These are phyloP conservation scores for Umbelopsis vinacea DNA, from an alignment of 192 early-diverging fungal species.

Conservation along the genomic window DNA sequence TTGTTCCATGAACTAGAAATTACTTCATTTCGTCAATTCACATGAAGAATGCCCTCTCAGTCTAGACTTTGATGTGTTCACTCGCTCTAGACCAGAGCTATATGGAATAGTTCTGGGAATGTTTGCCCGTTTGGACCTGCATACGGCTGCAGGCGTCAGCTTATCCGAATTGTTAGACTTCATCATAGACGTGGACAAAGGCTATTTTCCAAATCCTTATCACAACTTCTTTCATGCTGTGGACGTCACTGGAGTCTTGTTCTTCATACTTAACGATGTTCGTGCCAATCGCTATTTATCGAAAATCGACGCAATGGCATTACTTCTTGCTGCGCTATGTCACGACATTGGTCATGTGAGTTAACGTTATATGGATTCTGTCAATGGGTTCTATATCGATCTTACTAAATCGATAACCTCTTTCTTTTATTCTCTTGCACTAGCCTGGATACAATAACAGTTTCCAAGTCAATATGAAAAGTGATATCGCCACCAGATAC, in stretches of 20 bases:
- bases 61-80: conserved; percentile 65
- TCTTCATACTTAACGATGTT: conserved; percentile 75
- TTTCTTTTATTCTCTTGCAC: too few species aligned
- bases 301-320: conserved; percentile 69
- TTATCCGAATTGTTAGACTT: conserved; percentile 80
- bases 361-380: conserved; percentile 1
- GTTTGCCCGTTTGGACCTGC: conserved; percentile 68
- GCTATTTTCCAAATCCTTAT: conserved; percentile 87
- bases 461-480: conserved; percentile 86
- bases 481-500: conserved; percentile 73
- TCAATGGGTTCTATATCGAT: too few species aligned
- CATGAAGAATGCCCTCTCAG: conserved; percentile 32
- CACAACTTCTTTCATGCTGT: conserved; percentile 93
- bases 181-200: conserved; percentile 78
- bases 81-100: conserved; percentile 71
- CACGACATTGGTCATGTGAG: conserved; percentile 89
- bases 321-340: conserved; percentile 85
- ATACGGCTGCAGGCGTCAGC: conserved; percentile 60
- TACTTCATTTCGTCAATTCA: conserved; percentile 47
- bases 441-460: conserved; percentile 92
- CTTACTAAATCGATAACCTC: too few species aligned
- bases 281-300: conserved; percentile 70
- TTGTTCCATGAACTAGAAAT: conserved; percentile 55
- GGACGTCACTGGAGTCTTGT: conserved; percentile 86
- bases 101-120: conserved; percentile 85